A percentile compares a stretch with the other conserved stretches of the same genome.
These are phyloP conservation scores for Globisporangium barbulae DNA, from an alignment of 352 stramenopile species.

Conservation along the genomic window DNA sequence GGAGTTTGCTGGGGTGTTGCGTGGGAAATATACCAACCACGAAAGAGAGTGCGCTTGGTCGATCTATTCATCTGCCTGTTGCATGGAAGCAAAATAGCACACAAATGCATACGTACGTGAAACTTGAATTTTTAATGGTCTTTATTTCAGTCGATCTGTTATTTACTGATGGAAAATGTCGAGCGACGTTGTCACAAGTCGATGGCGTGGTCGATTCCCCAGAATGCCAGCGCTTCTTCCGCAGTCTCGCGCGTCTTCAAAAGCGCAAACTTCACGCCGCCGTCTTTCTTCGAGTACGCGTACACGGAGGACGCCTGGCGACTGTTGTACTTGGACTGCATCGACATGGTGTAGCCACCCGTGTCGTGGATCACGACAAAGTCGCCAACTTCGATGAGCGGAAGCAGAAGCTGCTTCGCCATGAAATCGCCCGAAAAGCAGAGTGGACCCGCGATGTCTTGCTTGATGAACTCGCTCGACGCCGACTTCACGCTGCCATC, in stretches of 20 bases:
- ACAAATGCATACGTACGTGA: conserved; percentile 1
- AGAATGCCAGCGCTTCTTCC: conserved; percentile 66
- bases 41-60: not conserved
- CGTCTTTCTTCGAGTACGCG: conserved; percentile 36
- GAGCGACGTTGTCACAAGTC: conserved; percentile 17
- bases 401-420: conserved; percentile 65
- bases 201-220: conserved; percentile 53
- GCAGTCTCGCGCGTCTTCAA: conserved; percentile 68
- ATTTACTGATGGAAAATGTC: not conserved
- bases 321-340: conserved; percentile 90
- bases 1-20: not conserved
- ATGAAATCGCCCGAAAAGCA: conserved; percentile 93
- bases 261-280: conserved; percentile 42
- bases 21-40: not conserved
- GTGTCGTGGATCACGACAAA: conserved; percentile 85
- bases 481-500: conserved; percentile 44
- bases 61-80: not conserved
- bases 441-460: conserved; percentile 89
- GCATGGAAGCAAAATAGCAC: not conserved
- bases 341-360: conserved; percentile 86
- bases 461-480: conserved; percentile 37
- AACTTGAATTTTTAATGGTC: not conserved
- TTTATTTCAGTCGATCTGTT: not conserved
- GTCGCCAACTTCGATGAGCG: conserved; percentile 71
- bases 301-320: conserved; percentile 64